Percentiles rank a stretch among this genome's conserved stretches.
phyloP scores from a whole-genome alignment of 2,329 filamentous ascomycete species.

The Achaetomium macrosporum region DNA sequence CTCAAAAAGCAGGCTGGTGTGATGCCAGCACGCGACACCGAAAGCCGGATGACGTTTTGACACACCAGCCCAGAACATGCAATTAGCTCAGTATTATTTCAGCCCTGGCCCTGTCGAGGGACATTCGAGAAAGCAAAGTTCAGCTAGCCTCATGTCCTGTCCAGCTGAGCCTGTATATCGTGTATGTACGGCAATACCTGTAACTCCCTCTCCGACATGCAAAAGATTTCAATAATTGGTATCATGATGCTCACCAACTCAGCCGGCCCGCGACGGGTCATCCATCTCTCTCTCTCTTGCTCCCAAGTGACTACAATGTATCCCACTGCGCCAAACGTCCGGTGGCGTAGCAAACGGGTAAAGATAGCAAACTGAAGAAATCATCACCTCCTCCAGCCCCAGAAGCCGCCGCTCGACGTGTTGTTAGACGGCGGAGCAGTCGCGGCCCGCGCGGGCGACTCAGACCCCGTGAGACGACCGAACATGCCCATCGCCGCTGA shows the following conservation, averaged over 20 bases:
- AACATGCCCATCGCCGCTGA: conserved; percentile 45
- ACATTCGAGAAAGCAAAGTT: background rate
- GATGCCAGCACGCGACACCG: background rate
- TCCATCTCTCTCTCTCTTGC: background rate
- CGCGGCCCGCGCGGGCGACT: too few relatives aligned
- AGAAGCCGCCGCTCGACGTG: conserved; percentile 42
- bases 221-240: conserved; percentile 10
- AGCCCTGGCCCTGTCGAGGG: background rate
- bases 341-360: background rate
- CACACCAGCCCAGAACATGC: background rate
- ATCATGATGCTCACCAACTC: conserved; percentile 16
- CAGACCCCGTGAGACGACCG: conserved; percentile 40
- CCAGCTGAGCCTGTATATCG: background rate
- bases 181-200: background rate
- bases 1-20: background rate
- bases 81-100: background rate
- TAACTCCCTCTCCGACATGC: conserved; percentile 3
- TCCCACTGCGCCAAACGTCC: background rate
- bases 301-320: background rate
- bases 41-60: background rate
- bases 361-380: background rate
- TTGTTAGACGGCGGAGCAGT: too few relatives aligned
- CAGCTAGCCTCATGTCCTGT: too few relatives aligned
- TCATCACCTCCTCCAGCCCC: conserved; percentile 46
- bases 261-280: conserved; percentile 1